A percentile compares a stretch with the other conserved stretches of the same genome.
Evolutionary conservation across 2,329 filamentous ascomycete species (phyloP).

Genomic region (Leptographium radiaticola): DNA sequence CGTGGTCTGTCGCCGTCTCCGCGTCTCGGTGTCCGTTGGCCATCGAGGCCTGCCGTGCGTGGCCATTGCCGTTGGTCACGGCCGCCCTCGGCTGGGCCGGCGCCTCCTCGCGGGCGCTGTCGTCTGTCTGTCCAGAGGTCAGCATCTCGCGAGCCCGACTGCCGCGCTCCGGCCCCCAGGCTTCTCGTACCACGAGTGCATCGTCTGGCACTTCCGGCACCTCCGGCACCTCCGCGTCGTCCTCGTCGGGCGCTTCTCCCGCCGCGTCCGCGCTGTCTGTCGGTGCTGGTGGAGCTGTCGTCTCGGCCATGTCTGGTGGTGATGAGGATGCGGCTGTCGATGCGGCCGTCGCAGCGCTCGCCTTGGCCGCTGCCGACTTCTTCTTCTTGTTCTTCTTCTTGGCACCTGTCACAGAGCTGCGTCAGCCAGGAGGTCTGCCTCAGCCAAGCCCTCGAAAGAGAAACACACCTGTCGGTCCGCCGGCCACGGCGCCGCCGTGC

Average conservation of each 20-base stretch:
- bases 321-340: conserved; percentile 14
- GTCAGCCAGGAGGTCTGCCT: not conserved
- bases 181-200: no score
- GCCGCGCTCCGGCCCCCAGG: no score
- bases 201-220: not conserved
- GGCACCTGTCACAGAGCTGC: conserved; percentile 26
- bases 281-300: conserved; percentile 1
- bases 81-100: conserved; percentile 3
- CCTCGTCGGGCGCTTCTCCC: conserved; percentile 15
- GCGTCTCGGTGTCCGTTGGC: conserved; percentile 11
- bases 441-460: not conserved
- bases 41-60: conserved; percentile 9
- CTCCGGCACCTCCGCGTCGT: conserved; percentile 8
- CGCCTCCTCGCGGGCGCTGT: conserved; percentile 12
- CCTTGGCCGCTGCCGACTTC: conserved; percentile 36
- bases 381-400: conserved; percentile 50
- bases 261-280: not conserved
- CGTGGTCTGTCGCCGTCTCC: conserved; percentile 12
- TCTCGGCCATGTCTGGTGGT: conserved; percentile 1
- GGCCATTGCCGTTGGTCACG: conserved; percentile 6
- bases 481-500: conserved; percentile 1
- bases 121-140: not conserved
- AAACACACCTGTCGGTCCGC: conserved; percentile 6
- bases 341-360: conserved; percentile 20
- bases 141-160: no score